Percentiles rank a stretch among this genome's conserved stretches.
These are phyloP conservation scores for Pharnaceum exiguum DNA, from an alignment of 148 eudicot species.

Conservation along the genomic window DNA sequence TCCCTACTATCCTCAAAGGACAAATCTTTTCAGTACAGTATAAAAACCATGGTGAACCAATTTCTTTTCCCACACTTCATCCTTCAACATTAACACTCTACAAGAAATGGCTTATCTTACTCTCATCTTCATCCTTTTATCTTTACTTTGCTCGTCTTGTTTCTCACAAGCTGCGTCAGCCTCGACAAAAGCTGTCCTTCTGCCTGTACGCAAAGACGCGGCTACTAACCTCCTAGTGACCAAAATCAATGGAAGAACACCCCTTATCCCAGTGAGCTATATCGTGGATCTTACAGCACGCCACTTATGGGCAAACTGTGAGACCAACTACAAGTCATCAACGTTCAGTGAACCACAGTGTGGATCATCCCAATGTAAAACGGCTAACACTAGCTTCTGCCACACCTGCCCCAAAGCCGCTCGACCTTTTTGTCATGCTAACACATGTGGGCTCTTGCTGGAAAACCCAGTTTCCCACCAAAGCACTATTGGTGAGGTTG, in stretches of 20 bases:
- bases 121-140: conserved; percentile 10
- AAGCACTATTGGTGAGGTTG: conserved; percentile 40
- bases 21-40: too few relatives aligned
- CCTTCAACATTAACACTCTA: too few relatives aligned
- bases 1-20: too few relatives aligned
- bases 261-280: conserved; percentile 19
- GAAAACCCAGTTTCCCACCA: conserved; percentile 41
- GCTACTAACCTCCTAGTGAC: conserved; percentile 41
- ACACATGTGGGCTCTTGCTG: conserved; percentile 40
- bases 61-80: too few relatives aligned
- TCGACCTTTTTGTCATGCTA: conserved; percentile 53
- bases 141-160: not conserved
- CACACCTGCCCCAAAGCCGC: conserved; percentile 23
- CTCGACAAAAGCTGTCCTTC: conserved; percentile 20
- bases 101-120: conserved; percentile 1
- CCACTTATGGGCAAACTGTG: conserved; percentile 54
- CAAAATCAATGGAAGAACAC: conserved; percentile 39
- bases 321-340: conserved; percentile 39
- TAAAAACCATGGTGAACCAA: too few relatives aligned
- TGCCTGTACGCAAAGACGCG: conserved; percentile 39
- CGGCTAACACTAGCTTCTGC: conserved; percentile 40
- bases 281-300: conserved; percentile 44
- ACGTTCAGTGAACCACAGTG: conserved; percentile 44
- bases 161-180: conserved; percentile 5
- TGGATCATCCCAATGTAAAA: conserved; percentile 47